These are phyloP conservation scores for Globisporangium yorkense DNA, from an alignment of 352 stramenopile species.

Conservation along the genomic window DNA sequence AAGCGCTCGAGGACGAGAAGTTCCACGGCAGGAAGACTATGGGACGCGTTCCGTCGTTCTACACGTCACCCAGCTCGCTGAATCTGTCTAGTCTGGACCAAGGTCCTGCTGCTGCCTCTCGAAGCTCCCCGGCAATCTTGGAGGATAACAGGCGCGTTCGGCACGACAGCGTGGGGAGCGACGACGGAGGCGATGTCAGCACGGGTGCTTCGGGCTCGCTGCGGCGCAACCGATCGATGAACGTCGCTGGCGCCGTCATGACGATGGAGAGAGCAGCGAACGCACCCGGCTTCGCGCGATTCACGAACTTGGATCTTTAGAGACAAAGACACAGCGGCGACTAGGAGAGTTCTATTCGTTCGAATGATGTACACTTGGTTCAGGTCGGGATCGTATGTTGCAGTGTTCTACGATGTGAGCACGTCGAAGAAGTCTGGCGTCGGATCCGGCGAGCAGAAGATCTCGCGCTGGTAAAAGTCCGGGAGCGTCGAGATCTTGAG, in stretches of 20 bases:
- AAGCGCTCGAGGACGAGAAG: constrained; percentile 76
- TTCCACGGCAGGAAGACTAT: constrained; percentile 64
- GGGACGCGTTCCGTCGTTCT: constrained; percentile 81
- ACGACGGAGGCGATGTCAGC: constrained; percentile 2
- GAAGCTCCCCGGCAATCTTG: neutral
- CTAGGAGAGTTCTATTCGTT: neutral
- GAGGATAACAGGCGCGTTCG: neutral
- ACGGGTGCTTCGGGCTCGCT: constrained; percentile 18
- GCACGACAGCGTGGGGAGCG: constrained; percentile 11
- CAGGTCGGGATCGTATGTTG: neutral
- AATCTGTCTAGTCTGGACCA: constrained; percentile 75
- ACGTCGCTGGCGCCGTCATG: constrained; percentile 80
- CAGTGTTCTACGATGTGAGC: constrained; percentile 32
- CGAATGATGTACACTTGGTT: constrained; percentile 1
- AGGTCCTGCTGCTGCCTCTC: constrained; percentile 1
- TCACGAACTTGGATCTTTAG: constrained; percentile 21
- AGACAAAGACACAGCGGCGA: neutral
- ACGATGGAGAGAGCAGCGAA: constrained; percentile 51
- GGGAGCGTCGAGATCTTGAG: constrained; percentile 80
- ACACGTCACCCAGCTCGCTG: constrained; percentile 83
- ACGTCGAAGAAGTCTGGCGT: constrained; percentile 75
- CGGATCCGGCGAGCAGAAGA: constrained; percentile 75
- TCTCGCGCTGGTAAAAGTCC: constrained; percentile 82
- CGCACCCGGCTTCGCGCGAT: constrained; percentile 26
- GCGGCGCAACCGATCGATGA: constrained; percentile 68